Evolutionary conservation across 139 green algal species (phyloP).

Genomic region (Astrephomene gubernaculifera): DNA sequence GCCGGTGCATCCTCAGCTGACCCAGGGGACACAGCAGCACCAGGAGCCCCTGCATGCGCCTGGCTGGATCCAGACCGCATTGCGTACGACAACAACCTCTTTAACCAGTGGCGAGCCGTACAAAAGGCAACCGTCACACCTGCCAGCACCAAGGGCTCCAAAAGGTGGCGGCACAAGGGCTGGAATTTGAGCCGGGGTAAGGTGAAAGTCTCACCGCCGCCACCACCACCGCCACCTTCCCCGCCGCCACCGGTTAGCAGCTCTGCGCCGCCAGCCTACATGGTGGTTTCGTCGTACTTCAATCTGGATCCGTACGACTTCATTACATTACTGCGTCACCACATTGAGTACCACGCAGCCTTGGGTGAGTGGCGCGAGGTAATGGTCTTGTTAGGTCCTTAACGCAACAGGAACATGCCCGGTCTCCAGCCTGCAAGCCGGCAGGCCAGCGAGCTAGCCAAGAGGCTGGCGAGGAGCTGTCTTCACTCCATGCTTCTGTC

Average conservation of each 20-base stretch:
- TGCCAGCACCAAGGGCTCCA: too few relatives aligned
- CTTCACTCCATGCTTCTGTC: too few relatives aligned
- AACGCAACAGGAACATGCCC: not conserved
- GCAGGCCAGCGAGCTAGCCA: too few relatives aligned
- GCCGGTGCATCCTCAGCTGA: not conserved
- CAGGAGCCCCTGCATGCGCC: not conserved
- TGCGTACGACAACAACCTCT: not conserved
- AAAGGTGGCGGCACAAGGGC: not conserved
- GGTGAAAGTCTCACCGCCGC: too few relatives aligned
- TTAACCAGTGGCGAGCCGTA: too few relatives aligned
- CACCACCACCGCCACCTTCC: conserved; percentile 1
- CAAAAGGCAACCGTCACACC: too few relatives aligned
- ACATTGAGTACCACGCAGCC: conserved; percentile 15
- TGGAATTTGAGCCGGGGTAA: too few relatives aligned
- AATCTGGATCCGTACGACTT: conserved; percentile 2
- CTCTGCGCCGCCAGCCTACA: not conserved
- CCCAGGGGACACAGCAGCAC: not conserved
- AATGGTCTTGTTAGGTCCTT: not conserved
- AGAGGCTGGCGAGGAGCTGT: too few relatives aligned
- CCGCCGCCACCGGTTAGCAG: not conserved
- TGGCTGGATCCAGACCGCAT: conserved; percentile 28
- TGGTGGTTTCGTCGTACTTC: conserved; percentile 37
- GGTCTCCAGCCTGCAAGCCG: too few relatives aligned
- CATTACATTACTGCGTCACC: not conserved
- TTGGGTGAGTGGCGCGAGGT: not conserved